phyloP scores from a whole-genome alignment of 495 filamentous ascomycete species.

The Podospora comata region DNA sequence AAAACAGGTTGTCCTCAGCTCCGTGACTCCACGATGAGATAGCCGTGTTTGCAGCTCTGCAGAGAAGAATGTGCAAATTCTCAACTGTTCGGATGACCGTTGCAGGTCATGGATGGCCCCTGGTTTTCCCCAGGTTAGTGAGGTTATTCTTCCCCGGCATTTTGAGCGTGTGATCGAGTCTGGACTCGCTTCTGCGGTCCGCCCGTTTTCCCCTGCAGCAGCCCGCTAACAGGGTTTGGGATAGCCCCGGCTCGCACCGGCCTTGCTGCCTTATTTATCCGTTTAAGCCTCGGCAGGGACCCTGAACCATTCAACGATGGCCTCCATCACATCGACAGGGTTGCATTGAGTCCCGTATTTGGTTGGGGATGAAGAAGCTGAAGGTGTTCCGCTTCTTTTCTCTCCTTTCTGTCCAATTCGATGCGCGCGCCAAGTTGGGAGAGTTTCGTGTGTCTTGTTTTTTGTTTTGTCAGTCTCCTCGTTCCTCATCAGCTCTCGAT shows the following conservation, averaged over 20 bases:
- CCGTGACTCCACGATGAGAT: no score
- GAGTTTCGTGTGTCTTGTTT: neutral
- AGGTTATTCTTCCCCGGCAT: slow-evolving; percentile 6
- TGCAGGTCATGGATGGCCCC: slow-evolving; percentile 17
- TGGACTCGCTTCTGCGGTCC: slow-evolving; percentile 2
- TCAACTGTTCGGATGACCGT: slow-evolving; percentile 1
- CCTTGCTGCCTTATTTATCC: slow-evolving; percentile 11
- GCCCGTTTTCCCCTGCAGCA: slow-evolving; percentile 4
- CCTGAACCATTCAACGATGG: slow-evolving; percentile 7
- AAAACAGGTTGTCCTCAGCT: no score
- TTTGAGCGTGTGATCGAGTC: slow-evolving; percentile 9
- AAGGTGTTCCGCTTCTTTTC: neutral
- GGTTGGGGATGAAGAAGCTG: neutral
- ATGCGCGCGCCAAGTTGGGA: neutral
- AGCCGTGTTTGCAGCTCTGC: no score
- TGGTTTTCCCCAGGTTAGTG: slow-evolving; percentile 14
- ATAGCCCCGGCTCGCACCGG: slow-evolving; percentile 8
- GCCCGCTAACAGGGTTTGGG: neutral
- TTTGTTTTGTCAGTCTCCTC: neutral
- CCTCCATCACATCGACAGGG: slow-evolving; percentile 3
- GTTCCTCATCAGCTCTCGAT: neutral
- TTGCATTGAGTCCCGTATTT: neutral
- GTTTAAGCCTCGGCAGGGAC: slow-evolving; percentile 13
- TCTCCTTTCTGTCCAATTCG: neutral
- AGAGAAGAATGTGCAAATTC: slow-evolving; percentile 1